Percentiles rank a stretch among this genome's conserved stretches.
Conservation (phyloP, 257 asterid genomes). For the Solanum habrochaites region DNA sequence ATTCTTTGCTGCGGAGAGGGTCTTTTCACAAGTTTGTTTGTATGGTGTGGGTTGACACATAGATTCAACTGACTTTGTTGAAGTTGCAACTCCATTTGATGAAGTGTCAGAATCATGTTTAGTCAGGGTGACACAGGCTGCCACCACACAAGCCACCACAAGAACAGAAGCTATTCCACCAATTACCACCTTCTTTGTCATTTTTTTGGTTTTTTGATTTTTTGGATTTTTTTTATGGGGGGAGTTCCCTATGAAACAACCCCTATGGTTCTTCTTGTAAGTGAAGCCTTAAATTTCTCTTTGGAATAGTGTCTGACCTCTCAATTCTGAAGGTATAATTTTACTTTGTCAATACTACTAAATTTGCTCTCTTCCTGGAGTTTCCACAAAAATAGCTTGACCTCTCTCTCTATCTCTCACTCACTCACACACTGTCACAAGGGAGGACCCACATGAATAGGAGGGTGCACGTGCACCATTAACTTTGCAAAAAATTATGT, state of each 20-base stretch:
- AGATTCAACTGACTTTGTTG: slow-evolving; percentile 30
- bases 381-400: neutral
- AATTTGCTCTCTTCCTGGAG: neutral
- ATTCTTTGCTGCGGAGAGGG: slow-evolving; percentile 28
- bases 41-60: slow-evolving; percentile 49
- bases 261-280: neutral
- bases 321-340: neutral
- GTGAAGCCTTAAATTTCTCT: neutral
- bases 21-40: slow-evolving; percentile 34
- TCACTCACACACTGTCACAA: too few species aligned
- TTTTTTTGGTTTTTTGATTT: neutral
- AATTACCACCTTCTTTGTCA: slow-evolving; percentile 23
- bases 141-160: slow-evolving; percentile 46
- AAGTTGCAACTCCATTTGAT: slow-evolving; percentile 1
- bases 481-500: too few species aligned
- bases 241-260: neutral
- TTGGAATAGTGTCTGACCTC: neutral
- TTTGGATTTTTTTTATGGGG: neutral
- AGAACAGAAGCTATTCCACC: slow-evolving; percentile 27
- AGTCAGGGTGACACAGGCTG: slow-evolving; percentile 14
- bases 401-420: neutral
- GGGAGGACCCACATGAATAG: too few species aligned
- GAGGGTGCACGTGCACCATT: too few species aligned
- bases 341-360: neutral
- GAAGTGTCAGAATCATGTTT: neutral